Evolutionary conservation across 495 filamentous ascomycete genomes (phyloP).

Genomic region (Lindgomyces ingoldianus): DNA sequence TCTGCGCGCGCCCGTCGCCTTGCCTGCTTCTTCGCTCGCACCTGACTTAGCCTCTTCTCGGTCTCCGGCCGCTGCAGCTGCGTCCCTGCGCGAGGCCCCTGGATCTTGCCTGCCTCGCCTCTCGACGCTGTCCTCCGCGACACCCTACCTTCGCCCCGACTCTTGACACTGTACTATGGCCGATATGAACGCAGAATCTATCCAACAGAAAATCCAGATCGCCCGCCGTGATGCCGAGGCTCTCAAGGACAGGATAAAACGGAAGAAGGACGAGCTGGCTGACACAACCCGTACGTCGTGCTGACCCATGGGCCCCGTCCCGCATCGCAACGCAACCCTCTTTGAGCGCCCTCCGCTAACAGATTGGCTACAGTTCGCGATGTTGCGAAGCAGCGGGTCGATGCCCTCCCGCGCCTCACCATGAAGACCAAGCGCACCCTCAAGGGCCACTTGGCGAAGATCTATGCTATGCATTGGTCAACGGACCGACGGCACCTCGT

Average conservation of each 20-base stretch:
- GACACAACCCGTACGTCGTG: slow-evolving; percentile 86
- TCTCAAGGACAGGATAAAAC: slow-evolving; percentile 97
- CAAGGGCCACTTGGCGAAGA: slow-evolving; percentile 97
- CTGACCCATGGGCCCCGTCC: not conserved
- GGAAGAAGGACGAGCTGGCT: slow-evolving; percentile 98
- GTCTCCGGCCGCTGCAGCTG: slow-evolving; percentile 21
- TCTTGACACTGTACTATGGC: slow-evolving; percentile 41
- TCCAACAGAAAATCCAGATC: slow-evolving; percentile 88
- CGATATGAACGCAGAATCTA: slow-evolving; percentile 70
- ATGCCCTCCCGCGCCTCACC: slow-evolving; percentile 82
- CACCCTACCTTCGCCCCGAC: not conserved
- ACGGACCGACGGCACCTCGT: slow-evolving; percentile 97
- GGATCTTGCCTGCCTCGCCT: slow-evolving; percentile 33
- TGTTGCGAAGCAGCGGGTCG: slow-evolving; percentile 85
- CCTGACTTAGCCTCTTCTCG: slow-evolving; percentile 29
- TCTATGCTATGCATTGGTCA: slow-evolving; percentile 99
- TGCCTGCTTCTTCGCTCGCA: not conserved
- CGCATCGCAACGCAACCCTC: not conserved
- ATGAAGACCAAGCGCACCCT: slow-evolving; percentile 96
- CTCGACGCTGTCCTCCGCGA: not conserved
- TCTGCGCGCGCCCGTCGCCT: slow-evolving; percentile 30
- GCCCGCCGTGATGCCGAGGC: slow-evolving; percentile 97
- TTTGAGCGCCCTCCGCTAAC: slow-evolving; percentile 28
- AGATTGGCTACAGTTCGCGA: slow-evolving; percentile 68
- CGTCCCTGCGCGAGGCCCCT: slow-evolving; percentile 32